These are phyloP conservation scores for Nemania sp. DNA, from an alignment of 2,329 filamentous ascomycete species.

Conservation along the genomic window DNA sequence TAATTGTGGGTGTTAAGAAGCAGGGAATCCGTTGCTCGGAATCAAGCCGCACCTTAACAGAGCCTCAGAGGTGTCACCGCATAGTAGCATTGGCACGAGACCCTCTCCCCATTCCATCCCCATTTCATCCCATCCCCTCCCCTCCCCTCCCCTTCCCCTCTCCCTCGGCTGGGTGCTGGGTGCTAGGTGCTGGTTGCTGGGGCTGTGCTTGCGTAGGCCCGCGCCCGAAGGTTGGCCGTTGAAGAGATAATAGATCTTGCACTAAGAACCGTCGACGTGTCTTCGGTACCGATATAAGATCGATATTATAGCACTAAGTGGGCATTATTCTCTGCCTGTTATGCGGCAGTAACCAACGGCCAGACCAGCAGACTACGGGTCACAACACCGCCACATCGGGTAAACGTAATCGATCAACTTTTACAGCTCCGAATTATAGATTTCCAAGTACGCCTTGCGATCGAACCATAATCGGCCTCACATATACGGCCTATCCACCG, in stretches of 20 bases:
- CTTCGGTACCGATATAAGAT: slow-evolving; percentile 2
- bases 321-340: background rate
- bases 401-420: background rate
- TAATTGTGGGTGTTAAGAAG: slow-evolving; percentile 25
- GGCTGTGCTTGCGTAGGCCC: too few species aligned
- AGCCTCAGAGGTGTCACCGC: slow-evolving; percentile 39
- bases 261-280: slow-evolving; percentile 5
- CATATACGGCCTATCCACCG: slow-evolving; percentile 16
- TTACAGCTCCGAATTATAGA: slow-evolving; percentile 10
- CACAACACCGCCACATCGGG: slow-evolving; percentile 17
- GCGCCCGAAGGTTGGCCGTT: slow-evolving; percentile 19
- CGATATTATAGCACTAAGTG: background rate
- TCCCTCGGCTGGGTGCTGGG: too few species aligned
- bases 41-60: slow-evolving; percentile 37
- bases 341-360: background rate
- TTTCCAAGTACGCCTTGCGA: slow-evolving; percentile 1
- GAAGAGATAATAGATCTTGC: slow-evolving; percentile 14
- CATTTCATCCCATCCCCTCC: too few species aligned
- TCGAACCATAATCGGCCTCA: slow-evolving; percentile 22
- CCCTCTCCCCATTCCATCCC: too few species aligned
- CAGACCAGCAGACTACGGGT: too few species aligned
- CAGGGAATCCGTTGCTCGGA: slow-evolving; percentile 26
- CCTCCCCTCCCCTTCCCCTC: too few species aligned
- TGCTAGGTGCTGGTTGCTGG: too few species aligned
- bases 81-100: slow-evolving; percentile 37